A percentile compares a stretch with the other conserved stretches of the same genome.
phyloP scores from a whole-genome alignment of 2,329 filamentous ascomycete species.

The Aspergillus brunneoviolaceus region DNA sequence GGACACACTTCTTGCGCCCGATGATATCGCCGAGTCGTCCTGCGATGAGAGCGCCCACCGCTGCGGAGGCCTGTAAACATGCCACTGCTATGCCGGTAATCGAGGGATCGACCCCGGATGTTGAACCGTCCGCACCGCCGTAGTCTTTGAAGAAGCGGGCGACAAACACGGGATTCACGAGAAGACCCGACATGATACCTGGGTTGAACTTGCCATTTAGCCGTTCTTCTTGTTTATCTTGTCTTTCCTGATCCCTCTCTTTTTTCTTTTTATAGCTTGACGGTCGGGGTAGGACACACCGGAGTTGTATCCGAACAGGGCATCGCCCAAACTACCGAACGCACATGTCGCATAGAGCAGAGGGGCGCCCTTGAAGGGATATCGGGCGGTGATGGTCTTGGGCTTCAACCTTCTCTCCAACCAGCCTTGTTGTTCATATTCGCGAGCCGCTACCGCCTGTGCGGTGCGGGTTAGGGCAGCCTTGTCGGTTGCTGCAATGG shows the following conservation, averaged over 20 bases:
- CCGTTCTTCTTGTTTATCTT: too few relatives aligned
- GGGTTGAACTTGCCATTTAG: background rate
- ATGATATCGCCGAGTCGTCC: conserved; percentile 39
- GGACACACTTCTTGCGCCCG: conserved; percentile 38
- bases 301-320: conserved; percentile 45
- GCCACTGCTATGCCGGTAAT: conserved; percentile 41
- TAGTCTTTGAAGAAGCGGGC: conserved; percentile 41
- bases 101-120: conserved; percentile 31
- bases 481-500: conserved; percentile 9
- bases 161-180: conserved; percentile 43
- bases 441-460: conserved; percentile 23
- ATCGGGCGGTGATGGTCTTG: conserved; percentile 35
- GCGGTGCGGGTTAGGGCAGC: conserved; percentile 24
- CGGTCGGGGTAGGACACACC: conserved; percentile 22
- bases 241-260: too few relatives aligned
- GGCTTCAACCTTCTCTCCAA: conserved; percentile 40
- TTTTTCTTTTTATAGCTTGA: too few relatives aligned
- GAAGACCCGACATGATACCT: conserved; percentile 44
- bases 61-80: conserved; percentile 38
- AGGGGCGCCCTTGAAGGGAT: conserved; percentile 38
- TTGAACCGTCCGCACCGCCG: conserved; percentile 37
- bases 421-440: conserved; percentile 30
- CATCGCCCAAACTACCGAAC: conserved; percentile 44
- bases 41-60: conserved; percentile 35
- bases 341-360: conserved; percentile 41